Percentiles rank a stretch among this genome's conserved stretches.
These are phyloP conservation scores for Ophiostoma sp. DNA, from an alignment of 2,329 filamentous ascomycete genomes.

Conservation along the genomic window DNA sequence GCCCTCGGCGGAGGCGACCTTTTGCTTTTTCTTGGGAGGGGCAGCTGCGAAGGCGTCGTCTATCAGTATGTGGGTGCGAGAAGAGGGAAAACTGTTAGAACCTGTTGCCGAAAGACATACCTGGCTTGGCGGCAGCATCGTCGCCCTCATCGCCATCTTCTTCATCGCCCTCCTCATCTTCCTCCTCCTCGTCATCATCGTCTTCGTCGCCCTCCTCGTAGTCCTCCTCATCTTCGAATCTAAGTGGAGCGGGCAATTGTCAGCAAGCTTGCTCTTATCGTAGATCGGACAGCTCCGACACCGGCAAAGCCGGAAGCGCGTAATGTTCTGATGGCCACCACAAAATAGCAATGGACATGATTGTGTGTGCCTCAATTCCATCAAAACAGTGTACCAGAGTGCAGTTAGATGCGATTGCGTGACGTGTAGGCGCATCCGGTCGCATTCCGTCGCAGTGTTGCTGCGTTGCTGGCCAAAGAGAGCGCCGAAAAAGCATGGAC, in stretches of 20 bases:
- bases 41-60: constrained; percentile 30
- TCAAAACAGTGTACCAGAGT: background rate
- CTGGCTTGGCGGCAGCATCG: constrained; percentile 21
- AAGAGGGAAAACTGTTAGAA: constrained; percentile 26
- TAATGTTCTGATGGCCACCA: background rate
- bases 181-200: constrained; percentile 38
- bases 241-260: constrained; percentile 1
- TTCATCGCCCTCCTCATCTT: constrained; percentile 44
- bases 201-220: constrained; percentile 36
- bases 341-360: background rate
- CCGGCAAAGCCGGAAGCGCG: background rate
- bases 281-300: background rate
- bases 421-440: background rate
- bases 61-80: background rate
- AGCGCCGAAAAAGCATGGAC: background rate
- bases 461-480: background rate
- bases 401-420: background rate
- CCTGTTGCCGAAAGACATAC: constrained; percentile 9
- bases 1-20: constrained; percentile 42
- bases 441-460: constrained; percentile 13
- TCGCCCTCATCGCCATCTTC: constrained; percentile 38
- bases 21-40: constrained; percentile 55
- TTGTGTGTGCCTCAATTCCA: background rate
- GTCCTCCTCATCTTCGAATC: constrained; percentile 32
- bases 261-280: background rate